Percentiles rank a stretch among this genome's conserved stretches.
phyloP scores from a whole-genome alignment of 352 stramenopile genomes.

The Phytophthora kernoviae region DNA sequence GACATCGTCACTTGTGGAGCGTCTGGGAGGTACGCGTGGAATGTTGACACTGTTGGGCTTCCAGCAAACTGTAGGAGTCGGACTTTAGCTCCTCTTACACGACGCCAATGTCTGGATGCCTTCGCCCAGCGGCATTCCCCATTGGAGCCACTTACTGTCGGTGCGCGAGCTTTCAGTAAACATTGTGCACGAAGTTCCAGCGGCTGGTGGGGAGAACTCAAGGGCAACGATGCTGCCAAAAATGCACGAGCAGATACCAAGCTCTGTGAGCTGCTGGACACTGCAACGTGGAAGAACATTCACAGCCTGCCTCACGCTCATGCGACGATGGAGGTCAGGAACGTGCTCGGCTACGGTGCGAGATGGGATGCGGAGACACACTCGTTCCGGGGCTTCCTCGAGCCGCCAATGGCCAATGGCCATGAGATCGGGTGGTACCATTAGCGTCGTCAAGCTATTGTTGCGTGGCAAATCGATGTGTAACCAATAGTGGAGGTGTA shows the following conservation, averaged over 20 bases:
- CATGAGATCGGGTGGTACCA: conserved; percentile 79
- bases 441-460: conserved; percentile 9
- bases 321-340: conserved; percentile 75
- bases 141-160: conserved; percentile 63
- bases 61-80: conserved; percentile 66
- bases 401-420: conserved; percentile 80
- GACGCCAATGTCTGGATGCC: conserved; percentile 53
- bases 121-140: conserved; percentile 53
- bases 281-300: conserved; percentile 79
- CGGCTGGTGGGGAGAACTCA: conserved; percentile 68
- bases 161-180: conserved; percentile 78
- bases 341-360: conserved; percentile 69
- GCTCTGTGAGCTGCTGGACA: conserved; percentile 56
- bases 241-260: conserved; percentile 61
- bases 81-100: conserved; percentile 53
- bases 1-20: conserved; percentile 34
- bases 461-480: background rate
- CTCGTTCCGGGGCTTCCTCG: conserved; percentile 81
- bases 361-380: conserved; percentile 64
- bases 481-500: conserved; percentile 10
- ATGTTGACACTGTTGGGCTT: conserved; percentile 72
- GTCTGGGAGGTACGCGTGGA: conserved; percentile 58
- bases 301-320: conserved; percentile 74
- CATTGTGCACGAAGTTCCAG: conserved; percentile 71
- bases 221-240: conserved; percentile 70